phyloP scores from a whole-genome alignment of 2,329 filamentous ascomycete genomes.

The Colletotrichum sp. region DNA sequence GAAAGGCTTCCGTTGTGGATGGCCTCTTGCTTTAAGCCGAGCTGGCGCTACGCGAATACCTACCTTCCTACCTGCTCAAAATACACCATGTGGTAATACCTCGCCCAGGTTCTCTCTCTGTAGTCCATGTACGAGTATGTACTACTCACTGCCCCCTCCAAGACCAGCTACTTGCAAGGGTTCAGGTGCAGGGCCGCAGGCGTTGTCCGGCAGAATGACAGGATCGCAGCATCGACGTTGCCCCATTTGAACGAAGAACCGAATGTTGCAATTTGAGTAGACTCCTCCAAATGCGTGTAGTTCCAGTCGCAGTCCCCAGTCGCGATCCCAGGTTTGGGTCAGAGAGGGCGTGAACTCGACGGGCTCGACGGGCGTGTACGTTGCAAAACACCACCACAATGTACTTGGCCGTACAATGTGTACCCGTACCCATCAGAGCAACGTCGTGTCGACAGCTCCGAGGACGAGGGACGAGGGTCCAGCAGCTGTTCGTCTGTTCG shows the following conservation, averaged over 20 bases:
- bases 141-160: neutral
- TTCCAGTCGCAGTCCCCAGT: neutral
- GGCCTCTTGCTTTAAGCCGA: slow-evolving; percentile 16
- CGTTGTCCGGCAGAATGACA: slow-evolving; percentile 13
- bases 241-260: slow-evolving; percentile 17
- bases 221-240: slow-evolving; percentile 14
- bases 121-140: neutral
- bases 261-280: slow-evolving; percentile 21
- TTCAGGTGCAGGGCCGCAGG: neutral
- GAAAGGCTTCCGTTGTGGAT: slow-evolving; percentile 21
- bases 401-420: neutral
- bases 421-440: neutral
- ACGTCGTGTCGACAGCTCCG: slow-evolving; percentile 9
- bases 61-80: neutral
- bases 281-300: neutral
- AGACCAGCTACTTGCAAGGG: slow-evolving; percentile 3
- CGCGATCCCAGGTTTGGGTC: neutral
- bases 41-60: neutral
- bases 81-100: neutral
- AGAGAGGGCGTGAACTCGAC: neutral
- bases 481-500: neutral
- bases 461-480: slow-evolving; percentile 1
- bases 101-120: neutral
- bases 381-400: neutral
- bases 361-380: neutral